phyloP scores from a whole-genome alignment of 2,329 filamentous ascomycete species.

The Aspergillus tamarii region DNA sequence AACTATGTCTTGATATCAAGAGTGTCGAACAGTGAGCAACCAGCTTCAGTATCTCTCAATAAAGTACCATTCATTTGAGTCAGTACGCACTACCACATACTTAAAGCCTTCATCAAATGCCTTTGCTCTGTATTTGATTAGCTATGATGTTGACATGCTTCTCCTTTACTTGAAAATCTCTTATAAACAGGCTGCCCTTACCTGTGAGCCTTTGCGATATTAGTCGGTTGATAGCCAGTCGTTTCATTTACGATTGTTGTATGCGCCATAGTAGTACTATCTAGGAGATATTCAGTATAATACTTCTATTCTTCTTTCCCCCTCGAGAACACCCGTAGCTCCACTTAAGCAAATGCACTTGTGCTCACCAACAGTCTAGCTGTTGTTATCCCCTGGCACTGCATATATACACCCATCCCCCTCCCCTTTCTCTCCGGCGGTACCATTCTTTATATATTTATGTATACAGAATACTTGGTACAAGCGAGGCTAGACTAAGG shows the following conservation, averaged over 20 bases:
- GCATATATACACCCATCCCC: too few relatives aligned
- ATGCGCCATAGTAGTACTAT: background rate
- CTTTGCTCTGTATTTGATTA: background rate
- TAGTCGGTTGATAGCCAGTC: background rate
- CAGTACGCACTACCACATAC: background rate
- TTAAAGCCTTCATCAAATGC: background rate
- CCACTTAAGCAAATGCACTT: background rate
- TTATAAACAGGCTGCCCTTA: background rate
- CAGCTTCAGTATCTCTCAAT: background rate
- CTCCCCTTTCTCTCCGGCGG: too few relatives aligned
- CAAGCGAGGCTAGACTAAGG: too few relatives aligned
- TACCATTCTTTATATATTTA: too few relatives aligned
- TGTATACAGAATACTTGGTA: too few relatives aligned
- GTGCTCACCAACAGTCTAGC: background rate
- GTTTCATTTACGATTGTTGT: too few relatives aligned
- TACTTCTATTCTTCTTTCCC: background rate
- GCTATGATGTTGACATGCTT: background rate
- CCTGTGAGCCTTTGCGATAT: background rate
- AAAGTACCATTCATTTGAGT: background rate
- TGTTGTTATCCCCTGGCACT: background rate
- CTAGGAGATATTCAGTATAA: background rate
- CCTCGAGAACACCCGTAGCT: background rate
- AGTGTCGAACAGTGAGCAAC: background rate
- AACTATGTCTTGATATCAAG: background rate
- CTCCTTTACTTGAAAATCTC: background rate